Conservation (phyloP, 192 early-diverging fungal species). For the Coemansia sp. region DNA sequence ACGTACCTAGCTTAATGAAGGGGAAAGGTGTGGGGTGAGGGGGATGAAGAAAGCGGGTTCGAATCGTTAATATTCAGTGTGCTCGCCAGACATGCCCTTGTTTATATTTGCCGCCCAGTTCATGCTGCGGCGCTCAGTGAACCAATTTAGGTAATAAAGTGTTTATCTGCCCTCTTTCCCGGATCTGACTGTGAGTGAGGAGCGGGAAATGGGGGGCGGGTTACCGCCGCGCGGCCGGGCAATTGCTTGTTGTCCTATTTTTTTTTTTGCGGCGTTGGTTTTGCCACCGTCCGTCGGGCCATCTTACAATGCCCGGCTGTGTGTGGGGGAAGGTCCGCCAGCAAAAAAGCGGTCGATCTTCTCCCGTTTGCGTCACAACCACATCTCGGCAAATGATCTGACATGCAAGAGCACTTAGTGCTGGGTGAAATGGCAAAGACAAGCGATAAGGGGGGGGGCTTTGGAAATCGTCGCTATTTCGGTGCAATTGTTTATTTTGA, state of each 20-base stretch:
- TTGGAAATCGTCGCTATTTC: constrained; percentile 1
- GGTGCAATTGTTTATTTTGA: constrained; percentile 3
- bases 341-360: not conserved
- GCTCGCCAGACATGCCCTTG: not conserved
- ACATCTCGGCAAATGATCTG: constrained; percentile 3
- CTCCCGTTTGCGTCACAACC: not conserved
- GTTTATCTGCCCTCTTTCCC: not conserved
- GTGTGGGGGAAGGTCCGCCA: not conserved
- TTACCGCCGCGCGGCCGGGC: constrained; percentile 8
- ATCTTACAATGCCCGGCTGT: not conserved
- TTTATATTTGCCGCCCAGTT: not conserved
- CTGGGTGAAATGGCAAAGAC: not conserved
- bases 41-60: not conserved
- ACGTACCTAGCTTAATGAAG: not conserved
- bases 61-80: not conserved
- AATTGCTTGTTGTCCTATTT: not conserved
- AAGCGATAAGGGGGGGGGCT: not conserved
- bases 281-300: not conserved
- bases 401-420: not conserved
- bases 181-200: not conserved
- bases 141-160: not conserved
- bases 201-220: not conserved
- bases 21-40: not conserved
- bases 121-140: not conserved
- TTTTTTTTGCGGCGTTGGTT: not conserved